A percentile compares a stretch with the other conserved stretches of the same genome.
phyloP scores from a whole-genome alignment of 306 rosid species.

The Luffa aegyptiaca region DNA sequence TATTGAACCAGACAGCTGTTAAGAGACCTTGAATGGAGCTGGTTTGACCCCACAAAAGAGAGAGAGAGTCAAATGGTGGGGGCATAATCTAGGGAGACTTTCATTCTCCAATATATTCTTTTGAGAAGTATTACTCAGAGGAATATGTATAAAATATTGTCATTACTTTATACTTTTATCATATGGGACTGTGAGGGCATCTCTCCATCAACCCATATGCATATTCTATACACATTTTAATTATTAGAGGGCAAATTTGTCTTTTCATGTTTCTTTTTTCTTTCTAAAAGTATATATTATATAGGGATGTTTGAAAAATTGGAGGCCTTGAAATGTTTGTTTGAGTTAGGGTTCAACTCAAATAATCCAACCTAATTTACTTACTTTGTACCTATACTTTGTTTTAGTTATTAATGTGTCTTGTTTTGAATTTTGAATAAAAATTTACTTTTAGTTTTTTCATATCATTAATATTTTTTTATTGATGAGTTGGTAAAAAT shows the following conservation, averaged over 20 bases:
- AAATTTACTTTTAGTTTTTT: no score
- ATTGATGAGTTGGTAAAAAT: no score
- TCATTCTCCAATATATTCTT: constrained; percentile 58
- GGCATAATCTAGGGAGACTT: constrained; percentile 61
- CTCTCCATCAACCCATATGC: constrained; percentile 4
- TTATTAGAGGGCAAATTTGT: not conserved
- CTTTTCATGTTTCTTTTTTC: not conserved
- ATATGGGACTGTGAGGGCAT: not conserved
- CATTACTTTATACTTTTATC: constrained; percentile 1
- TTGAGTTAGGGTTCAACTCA: not conserved
- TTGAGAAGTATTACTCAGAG: constrained; percentile 6
- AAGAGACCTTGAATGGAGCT: constrained; percentile 24
- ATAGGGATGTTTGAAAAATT: not conserved
- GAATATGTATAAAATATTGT: not conserved
- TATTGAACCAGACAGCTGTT: constrained; percentile 38
- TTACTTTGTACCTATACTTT: not conserved
- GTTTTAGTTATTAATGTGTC: no score
- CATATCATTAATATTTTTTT: no score
- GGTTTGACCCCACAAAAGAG: constrained; percentile 17
- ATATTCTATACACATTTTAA: not conserved
- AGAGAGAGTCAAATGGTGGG: constrained; percentile 45
- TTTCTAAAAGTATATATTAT: no score
- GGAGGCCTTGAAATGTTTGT: not conserved
- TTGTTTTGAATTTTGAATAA: no score
- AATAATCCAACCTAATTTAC: not conserved